Evolutionary conservation across 2,329 filamentous ascomycete species (phyloP).

Genomic region (Diaporthe velutina): DNA sequence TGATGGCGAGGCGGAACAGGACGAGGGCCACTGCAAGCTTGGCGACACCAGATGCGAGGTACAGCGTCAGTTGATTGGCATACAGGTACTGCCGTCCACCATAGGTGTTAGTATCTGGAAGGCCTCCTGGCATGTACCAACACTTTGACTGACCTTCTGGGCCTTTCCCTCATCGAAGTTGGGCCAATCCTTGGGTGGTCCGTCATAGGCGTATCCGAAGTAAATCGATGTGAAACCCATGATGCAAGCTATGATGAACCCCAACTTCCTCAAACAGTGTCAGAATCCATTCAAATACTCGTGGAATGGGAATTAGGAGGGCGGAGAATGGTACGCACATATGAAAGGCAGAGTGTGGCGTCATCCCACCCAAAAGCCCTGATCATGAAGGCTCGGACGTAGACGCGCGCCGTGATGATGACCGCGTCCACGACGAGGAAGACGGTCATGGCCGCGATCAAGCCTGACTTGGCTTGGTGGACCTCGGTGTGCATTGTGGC

Average conservation of each 20-base stretch:
- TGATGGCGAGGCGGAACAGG: slow-evolving; percentile 47
- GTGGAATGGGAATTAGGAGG: not conserved
- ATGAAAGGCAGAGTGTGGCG: slow-evolving; percentile 45
- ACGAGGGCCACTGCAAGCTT: slow-evolving; percentile 51
- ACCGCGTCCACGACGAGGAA: slow-evolving; percentile 46
- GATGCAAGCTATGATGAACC: slow-evolving; percentile 45
- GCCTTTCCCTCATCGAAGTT: slow-evolving; percentile 42
- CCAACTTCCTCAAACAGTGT: slow-evolving; percentile 41
- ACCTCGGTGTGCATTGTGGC: slow-evolving; percentile 6
- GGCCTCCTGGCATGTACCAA: rapidly evolving
- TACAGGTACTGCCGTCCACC: slow-evolving; percentile 47
- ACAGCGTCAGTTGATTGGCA: slow-evolving; percentile 48
- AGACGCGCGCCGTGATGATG: slow-evolving; percentile 46
- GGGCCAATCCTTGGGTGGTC: slow-evolving; percentile 40
- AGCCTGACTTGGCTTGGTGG: not conserved
- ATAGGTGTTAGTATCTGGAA: slow-evolving; percentile 25
- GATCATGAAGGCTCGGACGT: slow-evolving; percentile 47
- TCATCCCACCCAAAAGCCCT: slow-evolving; percentile 49
- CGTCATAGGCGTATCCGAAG: slow-evolving; percentile 48
- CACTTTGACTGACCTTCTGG: not conserved
- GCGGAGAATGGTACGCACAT: slow-evolving; percentile 39
- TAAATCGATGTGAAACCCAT: slow-evolving; percentile 47
- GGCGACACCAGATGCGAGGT: slow-evolving; percentile 49
- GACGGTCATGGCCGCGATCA: slow-evolving; percentile 43
- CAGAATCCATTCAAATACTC: not conserved